These are phyloP conservation scores for Aspergillus thermomutatus DNA, from an alignment of 2,329 filamentous ascomycete species.

Conservation along the genomic window DNA sequence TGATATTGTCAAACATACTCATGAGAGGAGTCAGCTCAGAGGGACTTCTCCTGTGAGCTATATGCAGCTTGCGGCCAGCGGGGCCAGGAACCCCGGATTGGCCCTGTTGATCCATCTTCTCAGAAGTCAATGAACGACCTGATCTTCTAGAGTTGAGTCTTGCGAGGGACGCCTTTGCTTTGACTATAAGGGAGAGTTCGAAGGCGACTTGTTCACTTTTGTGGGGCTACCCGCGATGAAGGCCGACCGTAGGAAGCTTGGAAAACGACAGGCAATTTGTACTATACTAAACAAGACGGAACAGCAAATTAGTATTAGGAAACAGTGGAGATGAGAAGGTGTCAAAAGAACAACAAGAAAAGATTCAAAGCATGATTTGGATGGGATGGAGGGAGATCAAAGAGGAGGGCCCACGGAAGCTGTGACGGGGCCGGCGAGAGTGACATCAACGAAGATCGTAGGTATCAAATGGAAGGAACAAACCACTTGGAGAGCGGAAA, in stretches of 20 bases:
- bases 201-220: slow-evolving; percentile 23
- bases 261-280: slow-evolving; percentile 22
- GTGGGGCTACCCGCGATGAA: slow-evolving; percentile 23
- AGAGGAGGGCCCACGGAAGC: slow-evolving; percentile 17
- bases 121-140: slow-evolving; percentile 18
- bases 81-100: slow-evolving; percentile 61
- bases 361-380: background rate
- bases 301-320: background rate
- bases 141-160: background rate
- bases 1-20: slow-evolving; percentile 64
- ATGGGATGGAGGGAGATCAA: slow-evolving; percentile 3
- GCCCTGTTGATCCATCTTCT: slow-evolving; percentile 64
- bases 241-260: slow-evolving; percentile 24
- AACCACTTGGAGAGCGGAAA: background rate
- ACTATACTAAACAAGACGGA: background rate
- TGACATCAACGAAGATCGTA: slow-evolving; percentile 14
- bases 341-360: too few species aligned
- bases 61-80: slow-evolving; percentile 86
- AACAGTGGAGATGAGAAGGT: slow-evolving; percentile 4
- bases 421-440: slow-evolving; percentile 16
- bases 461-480: slow-evolving; percentile 3
- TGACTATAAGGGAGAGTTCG: slow-evolving; percentile 24
- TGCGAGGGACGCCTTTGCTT: slow-evolving; percentile 8
- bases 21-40: slow-evolving; percentile 96
- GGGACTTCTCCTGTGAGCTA: slow-evolving; percentile 93